A percentile compares a stretch with the other conserved stretches of the same genome.
phyloP scores from a whole-genome alignment of 371 early-diverging fungal species.

The Massospora cicadina region DNA sequence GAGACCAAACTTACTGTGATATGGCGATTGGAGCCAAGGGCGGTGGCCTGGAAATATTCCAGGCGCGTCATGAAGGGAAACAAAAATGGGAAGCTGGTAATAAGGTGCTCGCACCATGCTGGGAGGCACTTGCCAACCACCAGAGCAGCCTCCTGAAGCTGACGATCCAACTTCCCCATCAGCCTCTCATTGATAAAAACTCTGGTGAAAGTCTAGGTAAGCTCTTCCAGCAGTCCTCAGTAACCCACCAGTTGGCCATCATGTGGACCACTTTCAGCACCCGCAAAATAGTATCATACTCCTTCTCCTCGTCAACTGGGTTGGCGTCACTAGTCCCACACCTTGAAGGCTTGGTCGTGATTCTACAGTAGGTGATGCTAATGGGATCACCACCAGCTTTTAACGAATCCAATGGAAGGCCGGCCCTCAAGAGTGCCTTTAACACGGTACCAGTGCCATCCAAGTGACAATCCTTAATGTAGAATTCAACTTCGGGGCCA shows the following conservation, averaged over 20 bases:
- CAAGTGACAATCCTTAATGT: too few species aligned
- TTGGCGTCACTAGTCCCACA: neutral
- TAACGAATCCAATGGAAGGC: slow-evolving; percentile 25
- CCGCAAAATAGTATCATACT: slow-evolving; percentile 6
- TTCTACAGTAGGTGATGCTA: slow-evolving; percentile 10
- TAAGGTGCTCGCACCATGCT: slow-evolving; percentile 47
- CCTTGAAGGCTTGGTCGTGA: slow-evolving; percentile 12
- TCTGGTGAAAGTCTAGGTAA: slow-evolving; percentile 18
- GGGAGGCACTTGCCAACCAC: slow-evolving; percentile 69
- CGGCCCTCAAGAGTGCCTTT: slow-evolving; percentile 30
- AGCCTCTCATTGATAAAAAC: slow-evolving; percentile 64
- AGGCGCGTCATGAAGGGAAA: slow-evolving; percentile 69
- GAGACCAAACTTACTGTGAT: slow-evolving; percentile 24
- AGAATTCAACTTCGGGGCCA: too few species aligned
- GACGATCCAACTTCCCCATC: slow-evolving; percentile 63
- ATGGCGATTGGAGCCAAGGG: slow-evolving; percentile 68
- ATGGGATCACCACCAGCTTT: slow-evolving; percentile 15
- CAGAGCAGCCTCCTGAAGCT: slow-evolving; percentile 72
- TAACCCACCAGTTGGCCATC: neutral
- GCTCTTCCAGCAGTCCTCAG: neutral
- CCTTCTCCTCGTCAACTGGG: neutral
- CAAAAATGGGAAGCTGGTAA: slow-evolving; percentile 51
- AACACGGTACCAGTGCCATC: slow-evolving; percentile 22
- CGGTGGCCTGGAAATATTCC: slow-evolving; percentile 57
- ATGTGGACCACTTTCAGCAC: neutral